Base-by-base conservation (phyloP, 345 rosid species). In the Populus deltoides region DNA sequence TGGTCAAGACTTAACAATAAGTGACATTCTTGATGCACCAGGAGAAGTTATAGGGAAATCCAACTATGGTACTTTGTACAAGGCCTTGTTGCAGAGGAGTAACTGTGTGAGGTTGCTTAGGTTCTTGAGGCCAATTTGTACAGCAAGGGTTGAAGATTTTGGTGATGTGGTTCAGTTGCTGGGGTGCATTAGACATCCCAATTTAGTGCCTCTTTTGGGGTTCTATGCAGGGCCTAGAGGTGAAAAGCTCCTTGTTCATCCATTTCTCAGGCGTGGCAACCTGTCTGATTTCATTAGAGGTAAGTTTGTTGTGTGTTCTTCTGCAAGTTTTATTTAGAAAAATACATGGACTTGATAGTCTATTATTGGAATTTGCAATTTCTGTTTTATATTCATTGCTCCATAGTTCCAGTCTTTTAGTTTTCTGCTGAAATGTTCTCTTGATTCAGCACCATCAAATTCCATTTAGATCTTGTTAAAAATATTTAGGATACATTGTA, bases 1-100 rank as follows among this genome's bases (percentile, higher is more conserved):
- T 16, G 98, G 96, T 0, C 86, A 88, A 70, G 94, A 86, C 84
- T 90, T 95, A 0, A 91, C 94, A 33, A 90, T 89, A 49, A 78
- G 80, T 69, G 98, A 95, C 85, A 89, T 95, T 70, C 91, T 95
- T 75, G 98, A 95, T 39, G 97, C 99, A 70, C 98, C 99, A 0
- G 99, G 99, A 6, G 99, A 95, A 79, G 99, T 95, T 43, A 91
- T 95, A 16, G 97, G 98, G 27, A 95, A 95, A 74, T 92, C 99
- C 71, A 89, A 85, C 86, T 89, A 88, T 79, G 98, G 98, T 0
- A 95, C 99, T 38, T 80, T 93, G 72, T 93, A 95, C 87, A 92
- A 88, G 82, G 99, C 98, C 3, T 87, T 86, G 57, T 55, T 93
- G 81, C 93, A 87, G 80, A 78, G 87, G 73, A 87, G 90, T 75